Evolutionary conservation across 2,329 filamentous ascomycete species (phyloP), one percentile per base, ranked within the genome.

Genomic region (Microdochium nivale): DNA sequence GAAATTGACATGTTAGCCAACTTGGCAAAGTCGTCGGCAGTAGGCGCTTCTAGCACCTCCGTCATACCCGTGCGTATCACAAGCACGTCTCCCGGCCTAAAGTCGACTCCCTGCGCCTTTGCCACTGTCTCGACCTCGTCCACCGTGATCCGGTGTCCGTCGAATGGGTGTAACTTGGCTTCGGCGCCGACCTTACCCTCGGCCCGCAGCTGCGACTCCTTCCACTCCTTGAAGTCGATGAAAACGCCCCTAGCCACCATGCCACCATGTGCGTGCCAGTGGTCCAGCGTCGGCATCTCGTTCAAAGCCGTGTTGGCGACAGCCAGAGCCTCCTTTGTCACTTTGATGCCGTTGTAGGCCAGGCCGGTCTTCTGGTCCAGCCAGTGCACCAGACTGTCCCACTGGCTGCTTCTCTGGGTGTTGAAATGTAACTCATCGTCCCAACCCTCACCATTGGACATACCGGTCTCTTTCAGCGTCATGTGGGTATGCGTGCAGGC

Each of bases 31-130:
- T 68, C 65, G 2, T 66, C 64, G 0, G 61, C 60, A 1, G 62
- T 67, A 9, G 74, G 76, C 3, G 65, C 65, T 57, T 81, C 70
- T 52, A 86, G 78, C 11, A 76, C 69, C 57, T 84, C 76, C 8
- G 81, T 79, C 58, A 77, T 80, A 0, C 86, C 85, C 1, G 78
- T 82, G 19, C 85, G 75, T 21, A 89, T 63, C 46, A 88, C 71
- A 11, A 89, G 71, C 51, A 89, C 79, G 54, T 88, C 84, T 4
- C 85, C 86, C 2, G 79, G 76, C 0, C 72, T 76, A 59, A 88
- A 83, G 54, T 85, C 77, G 25, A 87, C 70, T 0, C 78, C 78
- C 56, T 87, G 81, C 33, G 76, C 69, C 32, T 69, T 69, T 0
- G 81, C 86, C 32, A 81, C 80, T 9, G 75, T 72, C 50, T 79